These are phyloP conservation scores for Achaetomiella virescens DNA, from an alignment of 495 filamentous ascomycete species.

Conservation along the genomic window DNA sequence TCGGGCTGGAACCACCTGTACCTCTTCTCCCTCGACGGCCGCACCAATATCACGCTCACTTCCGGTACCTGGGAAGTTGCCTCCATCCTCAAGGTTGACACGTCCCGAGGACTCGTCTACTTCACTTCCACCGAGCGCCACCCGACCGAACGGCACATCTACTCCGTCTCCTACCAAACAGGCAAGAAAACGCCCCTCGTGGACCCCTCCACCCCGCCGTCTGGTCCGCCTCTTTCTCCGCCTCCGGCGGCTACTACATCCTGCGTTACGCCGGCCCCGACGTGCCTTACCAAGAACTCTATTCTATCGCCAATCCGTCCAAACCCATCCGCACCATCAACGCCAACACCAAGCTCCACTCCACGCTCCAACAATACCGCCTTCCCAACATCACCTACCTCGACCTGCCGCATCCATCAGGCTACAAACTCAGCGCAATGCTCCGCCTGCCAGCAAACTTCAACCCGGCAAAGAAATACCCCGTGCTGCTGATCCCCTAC, in stretches of 20 bases:
- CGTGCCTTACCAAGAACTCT: constrained; percentile 51
- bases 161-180: constrained; percentile 45
- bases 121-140: constrained; percentile 50
- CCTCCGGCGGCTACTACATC: constrained; percentile 48
- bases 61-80: constrained; percentile 51
- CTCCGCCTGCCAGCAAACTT: constrained; percentile 47
- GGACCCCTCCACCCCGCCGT: constrained; percentile 41
- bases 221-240: constrained; percentile 51
- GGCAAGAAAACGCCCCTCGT: constrained; percentile 44
- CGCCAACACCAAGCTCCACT: constrained; percentile 42
- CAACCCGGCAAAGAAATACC: constrained; percentile 48
- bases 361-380: constrained; percentile 41
- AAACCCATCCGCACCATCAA: constrained; percentile 43
- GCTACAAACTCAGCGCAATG: constrained; percentile 43
- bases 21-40: constrained; percentile 45
- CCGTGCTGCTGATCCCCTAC: constrained; percentile 50
- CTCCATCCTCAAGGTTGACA: constrained; percentile 45
- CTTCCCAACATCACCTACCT: constrained; percentile 46
- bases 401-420: constrained; percentile 42
- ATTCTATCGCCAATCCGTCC: constrained; percentile 39
- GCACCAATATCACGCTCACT: constrained; percentile 42
- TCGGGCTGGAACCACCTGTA: constrained; percentile 53
- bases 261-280: constrained; percentile 51
- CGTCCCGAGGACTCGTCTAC: constrained; percentile 43
- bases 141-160: constrained; percentile 51